A percentile compares a stretch with the other conserved stretches of the same genome.
Conservation (phyloP, 371 early-diverging fungal genomes). For the Entomophthora muscae region DNA sequence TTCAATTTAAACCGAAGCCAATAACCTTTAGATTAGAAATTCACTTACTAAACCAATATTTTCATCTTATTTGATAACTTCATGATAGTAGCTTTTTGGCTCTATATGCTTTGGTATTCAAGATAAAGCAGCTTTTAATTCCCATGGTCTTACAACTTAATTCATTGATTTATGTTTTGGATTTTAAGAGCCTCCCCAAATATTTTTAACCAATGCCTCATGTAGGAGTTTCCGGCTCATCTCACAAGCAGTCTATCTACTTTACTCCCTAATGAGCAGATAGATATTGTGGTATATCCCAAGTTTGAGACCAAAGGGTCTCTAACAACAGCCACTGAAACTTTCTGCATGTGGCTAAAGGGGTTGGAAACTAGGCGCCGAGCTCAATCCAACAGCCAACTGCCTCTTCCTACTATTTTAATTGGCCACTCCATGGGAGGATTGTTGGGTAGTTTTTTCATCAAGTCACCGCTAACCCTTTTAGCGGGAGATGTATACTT, state of each 20-base stretch:
- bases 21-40: no score
- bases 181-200: no score
- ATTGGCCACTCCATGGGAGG: conserved; percentile 16
- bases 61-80: no score
- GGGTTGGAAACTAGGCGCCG: neutral
- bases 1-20: no score
- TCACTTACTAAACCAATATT: no score
- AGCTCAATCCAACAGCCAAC: neutral
- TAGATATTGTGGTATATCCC: conserved; percentile 11
- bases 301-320: conserved; percentile 12
- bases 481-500: conserved; percentile 10
- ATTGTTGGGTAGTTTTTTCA: conserved; percentile 11
- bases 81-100: no score
- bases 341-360: conserved; percentile 11
- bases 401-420: conserved; percentile 6
- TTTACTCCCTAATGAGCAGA: neutral
- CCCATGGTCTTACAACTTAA: no score
- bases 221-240: conserved; percentile 12
- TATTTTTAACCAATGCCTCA: no score
- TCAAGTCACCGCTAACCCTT: no score
- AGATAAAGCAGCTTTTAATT: no score
- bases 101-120: no score
- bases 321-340: conserved; percentile 8
- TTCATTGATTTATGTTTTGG: no score
- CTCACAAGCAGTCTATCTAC: neutral